Conservation (phyloP, 2,329 filamentous ascomycete genomes). For the Alternaria solani region DNA sequence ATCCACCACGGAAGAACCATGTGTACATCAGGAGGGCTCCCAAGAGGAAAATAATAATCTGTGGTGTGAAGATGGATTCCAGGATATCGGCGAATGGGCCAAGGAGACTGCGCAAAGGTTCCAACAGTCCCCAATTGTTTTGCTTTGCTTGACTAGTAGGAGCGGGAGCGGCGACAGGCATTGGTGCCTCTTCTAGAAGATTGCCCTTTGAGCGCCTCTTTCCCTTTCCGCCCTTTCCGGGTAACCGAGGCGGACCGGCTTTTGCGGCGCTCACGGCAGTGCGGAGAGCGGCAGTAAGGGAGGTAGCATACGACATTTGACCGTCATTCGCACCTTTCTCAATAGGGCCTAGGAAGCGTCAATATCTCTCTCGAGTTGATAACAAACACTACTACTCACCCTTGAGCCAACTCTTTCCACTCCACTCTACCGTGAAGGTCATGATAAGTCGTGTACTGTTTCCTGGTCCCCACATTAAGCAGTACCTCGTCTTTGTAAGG, state of each 20-base stretch:
- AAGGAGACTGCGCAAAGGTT: conserved; percentile 75
- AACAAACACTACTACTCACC: conserved; percentile 63
- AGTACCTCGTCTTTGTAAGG: conserved; percentile 90
- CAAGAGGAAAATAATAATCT: conserved; percentile 78
- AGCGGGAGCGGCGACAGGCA: conserved; percentile 44
- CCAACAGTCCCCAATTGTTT: conserved; percentile 77
- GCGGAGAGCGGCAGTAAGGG: conserved; percentile 77
- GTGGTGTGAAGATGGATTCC: conserved; percentile 75
- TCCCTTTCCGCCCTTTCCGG: conserved; percentile 56
- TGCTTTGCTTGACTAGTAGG: conserved; percentile 38
- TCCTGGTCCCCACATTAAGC: conserved; percentile 87
- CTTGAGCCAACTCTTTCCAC: conserved; percentile 97
- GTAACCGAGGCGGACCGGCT: conserved; percentile 54
- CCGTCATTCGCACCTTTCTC: conserved; percentile 95
- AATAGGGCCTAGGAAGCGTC: conserved; percentile 73
- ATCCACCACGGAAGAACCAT: conserved; percentile 48
- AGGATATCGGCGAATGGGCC: conserved; percentile 75
- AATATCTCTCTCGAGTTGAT: conserved; percentile 4
- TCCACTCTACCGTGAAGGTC: conserved; percentile 94
- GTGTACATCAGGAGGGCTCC: conserved; percentile 61
- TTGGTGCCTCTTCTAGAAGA: conserved; percentile 55
- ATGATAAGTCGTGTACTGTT: conserved; percentile 86
- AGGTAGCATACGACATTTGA: conserved; percentile 82
- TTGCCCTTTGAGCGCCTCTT: conserved; percentile 68
- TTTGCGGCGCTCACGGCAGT: conserved; percentile 74